Conservation (phyloP, 2,329 filamentous ascomycete genomes). For the Penicillium griseofulvum region DNA sequence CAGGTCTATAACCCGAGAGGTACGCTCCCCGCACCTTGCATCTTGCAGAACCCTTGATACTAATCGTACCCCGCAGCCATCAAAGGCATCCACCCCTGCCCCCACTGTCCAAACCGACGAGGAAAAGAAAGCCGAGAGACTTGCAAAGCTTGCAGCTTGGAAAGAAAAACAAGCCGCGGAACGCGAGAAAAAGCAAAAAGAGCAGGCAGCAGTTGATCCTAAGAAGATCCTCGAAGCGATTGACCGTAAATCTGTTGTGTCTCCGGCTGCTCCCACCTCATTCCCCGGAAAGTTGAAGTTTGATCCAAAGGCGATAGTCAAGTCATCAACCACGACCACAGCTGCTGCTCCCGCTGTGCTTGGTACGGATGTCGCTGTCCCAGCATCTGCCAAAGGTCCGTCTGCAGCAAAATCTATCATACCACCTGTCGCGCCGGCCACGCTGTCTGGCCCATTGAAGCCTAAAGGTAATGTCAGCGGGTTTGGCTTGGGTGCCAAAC, state of each 20-base stretch:
- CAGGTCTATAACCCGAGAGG: slow-evolving; percentile 56
- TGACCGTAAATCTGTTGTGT: slow-evolving; percentile 64
- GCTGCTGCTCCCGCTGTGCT: slow-evolving; percentile 55
- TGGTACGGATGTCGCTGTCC: slow-evolving; percentile 55
- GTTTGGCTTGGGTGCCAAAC: slow-evolving; percentile 75
- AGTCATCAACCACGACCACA: slow-evolving; percentile 59
- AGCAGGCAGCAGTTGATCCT: slow-evolving; percentile 62
- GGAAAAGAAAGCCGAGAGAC: slow-evolving; percentile 74
- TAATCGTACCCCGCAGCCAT: slow-evolving; percentile 41
- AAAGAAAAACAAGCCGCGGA: slow-evolving; percentile 80
- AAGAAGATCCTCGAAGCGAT: slow-evolving; percentile 69
- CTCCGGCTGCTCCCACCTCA: slow-evolving; percentile 55
- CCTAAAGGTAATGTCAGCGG: slow-evolving; percentile 72
- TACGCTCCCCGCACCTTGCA: slow-evolving; percentile 40
- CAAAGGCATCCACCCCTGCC: slow-evolving; percentile 50
- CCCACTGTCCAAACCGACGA: slow-evolving; percentile 61
- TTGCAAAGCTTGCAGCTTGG: slow-evolving; percentile 84
- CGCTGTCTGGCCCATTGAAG: slow-evolving; percentile 54
- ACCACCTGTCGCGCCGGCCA: slow-evolving; percentile 42
- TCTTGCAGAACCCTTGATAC: not conserved
- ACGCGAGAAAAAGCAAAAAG: slow-evolving; percentile 69
- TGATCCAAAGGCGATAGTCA: slow-evolving; percentile 80
- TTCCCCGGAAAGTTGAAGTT: slow-evolving; percentile 86
- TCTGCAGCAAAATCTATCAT: slow-evolving; percentile 37
- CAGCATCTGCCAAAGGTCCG: slow-evolving; percentile 47